Conservation (phyloP, 2,329 filamentous ascomycete genomes). For the Colletotrichum viniferum region DNA sequence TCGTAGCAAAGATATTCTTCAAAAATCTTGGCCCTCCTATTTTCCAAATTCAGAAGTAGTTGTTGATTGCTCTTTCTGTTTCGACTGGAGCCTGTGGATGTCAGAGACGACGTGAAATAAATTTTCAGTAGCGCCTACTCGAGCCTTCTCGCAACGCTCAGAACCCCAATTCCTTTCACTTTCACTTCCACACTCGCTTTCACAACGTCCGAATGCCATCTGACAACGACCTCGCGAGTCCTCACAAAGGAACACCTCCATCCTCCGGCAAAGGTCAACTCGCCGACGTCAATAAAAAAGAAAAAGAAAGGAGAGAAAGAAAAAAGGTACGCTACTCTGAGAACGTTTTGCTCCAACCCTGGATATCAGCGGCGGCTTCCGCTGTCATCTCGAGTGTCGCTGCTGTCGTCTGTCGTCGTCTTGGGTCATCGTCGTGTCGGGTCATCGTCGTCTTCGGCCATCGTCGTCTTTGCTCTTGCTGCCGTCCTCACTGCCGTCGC, state of each 20-base stretch:
- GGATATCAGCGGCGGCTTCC: not conserved
- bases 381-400: not conserved
- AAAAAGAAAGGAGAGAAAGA: too few species aligned
- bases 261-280: fast-evolving
- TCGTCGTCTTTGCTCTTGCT: not conserved
- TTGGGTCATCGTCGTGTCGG: not conserved
- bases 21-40: fast-evolving
- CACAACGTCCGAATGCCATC: not conserved
- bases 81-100: not conserved
- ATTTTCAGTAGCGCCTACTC: not conserved
- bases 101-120: fast-evolving
- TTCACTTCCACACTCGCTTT: not conserved
- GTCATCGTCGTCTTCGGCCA: too few species aligned
- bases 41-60: not conserved
- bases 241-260: fast-evolving
- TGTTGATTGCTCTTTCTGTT: not conserved
- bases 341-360: not conserved
- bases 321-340: not conserved
- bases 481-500: not conserved
- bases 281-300: fast-evolving
- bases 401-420: not conserved
- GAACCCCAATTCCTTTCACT: not conserved
- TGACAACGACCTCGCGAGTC: not conserved
- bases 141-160: fast-evolving
- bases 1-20: too few species aligned